Conservation (phyloP, 2,329 filamentous ascomycete species). For the Sphaerulina populicola region DNA sequence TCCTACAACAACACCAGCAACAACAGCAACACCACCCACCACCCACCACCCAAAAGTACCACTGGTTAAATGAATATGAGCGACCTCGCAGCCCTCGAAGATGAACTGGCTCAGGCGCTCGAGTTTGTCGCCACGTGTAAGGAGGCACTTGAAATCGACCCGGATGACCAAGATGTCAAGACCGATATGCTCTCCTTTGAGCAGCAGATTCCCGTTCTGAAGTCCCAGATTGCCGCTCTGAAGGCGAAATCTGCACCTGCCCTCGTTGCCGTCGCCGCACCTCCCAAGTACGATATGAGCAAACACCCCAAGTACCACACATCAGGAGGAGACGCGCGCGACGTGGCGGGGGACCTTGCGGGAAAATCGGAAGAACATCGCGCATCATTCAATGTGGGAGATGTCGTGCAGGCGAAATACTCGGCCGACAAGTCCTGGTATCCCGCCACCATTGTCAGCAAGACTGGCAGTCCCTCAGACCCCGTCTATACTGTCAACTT, state of each 20-base stretch:
- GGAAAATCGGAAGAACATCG: conserved; percentile 31
- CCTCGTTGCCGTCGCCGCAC: background rate
- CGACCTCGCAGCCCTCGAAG: conserved; percentile 66
- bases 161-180: conserved; percentile 69
- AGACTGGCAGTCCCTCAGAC: conserved; percentile 82
- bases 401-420: conserved; percentile 86
- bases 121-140: conserved; percentile 25
- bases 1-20: no score
- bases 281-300: conserved; percentile 30
- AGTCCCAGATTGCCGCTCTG: conserved; percentile 72
- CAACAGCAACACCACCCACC: no score
- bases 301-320: conserved; percentile 65
- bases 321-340: conserved; percentile 6
- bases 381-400: conserved; percentile 71
- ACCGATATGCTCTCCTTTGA: conserved; percentile 72
- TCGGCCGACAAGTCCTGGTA: conserved; percentile 87
- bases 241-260: conserved; percentile 34
- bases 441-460: conserved; percentile 82
- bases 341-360: no score
- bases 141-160: conserved; percentile 43
- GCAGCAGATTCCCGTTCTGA: conserved; percentile 68
- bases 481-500: conserved; percentile 94
- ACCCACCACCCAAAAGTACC: background rate
- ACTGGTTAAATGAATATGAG: conserved; percentile 25
- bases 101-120: conserved; percentile 57